These are phyloP conservation scores for Leccinum incarnatum DNA, from an alignment of 768 basidiomycete species.

Conservation along the genomic window DNA sequence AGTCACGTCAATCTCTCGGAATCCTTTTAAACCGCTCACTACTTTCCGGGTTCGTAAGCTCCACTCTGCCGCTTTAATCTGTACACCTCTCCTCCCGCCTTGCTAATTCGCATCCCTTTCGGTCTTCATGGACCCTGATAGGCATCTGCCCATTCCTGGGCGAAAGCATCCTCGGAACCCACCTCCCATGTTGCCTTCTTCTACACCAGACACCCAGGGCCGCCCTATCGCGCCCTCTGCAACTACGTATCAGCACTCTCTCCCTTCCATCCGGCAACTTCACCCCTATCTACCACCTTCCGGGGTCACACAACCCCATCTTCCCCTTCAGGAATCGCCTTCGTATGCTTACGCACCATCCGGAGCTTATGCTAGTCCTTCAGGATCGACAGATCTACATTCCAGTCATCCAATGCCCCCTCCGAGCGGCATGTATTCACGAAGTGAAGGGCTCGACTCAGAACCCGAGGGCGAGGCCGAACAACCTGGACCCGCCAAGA, in stretches of 20 bases:
- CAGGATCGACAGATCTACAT: conserved; percentile 29
- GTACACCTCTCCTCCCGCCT: conserved; percentile 5
- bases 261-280: conserved; percentile 68
- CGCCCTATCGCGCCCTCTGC: conserved; percentile 27
- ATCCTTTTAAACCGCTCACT: conserved; percentile 23
- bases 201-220: conserved; percentile 25
- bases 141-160: conserved; percentile 34
- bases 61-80: conserved; percentile 23
- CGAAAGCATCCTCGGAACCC: conserved; percentile 30
- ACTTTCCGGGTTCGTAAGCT: conserved; percentile 22
- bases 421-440: conserved; percentile 26
- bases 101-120: conserved; percentile 16
- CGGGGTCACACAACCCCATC: conserved; percentile 30
- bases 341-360: conserved; percentile 28
- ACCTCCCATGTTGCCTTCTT: conserved; percentile 25
- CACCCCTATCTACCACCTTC: conserved; percentile 64
- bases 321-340: conserved; percentile 26
- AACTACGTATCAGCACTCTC: conserved; percentile 29
- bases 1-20: conserved; percentile 27
- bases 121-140: conserved; percentile 36
- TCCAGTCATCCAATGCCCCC: conserved; percentile 18
- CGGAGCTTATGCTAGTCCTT: conserved; percentile 20
- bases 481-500: conserved; percentile 63
- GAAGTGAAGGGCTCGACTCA: conserved; percentile 46
- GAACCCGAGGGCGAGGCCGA: conserved; percentile 55